A percentile compares a stretch with the other conserved stretches of the same genome.
These are phyloP conservation scores for Colletotrichum aenigma DNA, from an alignment of 2,329 filamentous ascomycete species.

Conservation along the genomic window DNA sequence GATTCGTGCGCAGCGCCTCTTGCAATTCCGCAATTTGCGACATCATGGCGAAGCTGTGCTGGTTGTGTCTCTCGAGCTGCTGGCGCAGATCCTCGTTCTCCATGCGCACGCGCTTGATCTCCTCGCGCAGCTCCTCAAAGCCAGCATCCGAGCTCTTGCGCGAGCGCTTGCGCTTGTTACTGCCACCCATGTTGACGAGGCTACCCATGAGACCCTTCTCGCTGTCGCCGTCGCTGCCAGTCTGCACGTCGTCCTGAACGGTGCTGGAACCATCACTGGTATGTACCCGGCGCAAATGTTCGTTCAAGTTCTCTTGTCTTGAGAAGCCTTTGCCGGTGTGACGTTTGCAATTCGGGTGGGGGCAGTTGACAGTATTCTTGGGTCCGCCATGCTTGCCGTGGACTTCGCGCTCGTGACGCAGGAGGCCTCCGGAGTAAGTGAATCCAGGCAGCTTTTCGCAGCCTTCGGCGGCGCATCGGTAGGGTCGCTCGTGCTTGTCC, in stretches of 20 bases:
- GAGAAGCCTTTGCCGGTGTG: conserved; percentile 90
- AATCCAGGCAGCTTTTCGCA: conserved; percentile 94
- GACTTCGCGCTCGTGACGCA: conserved; percentile 91
- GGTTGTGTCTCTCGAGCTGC: conserved; percentile 53
- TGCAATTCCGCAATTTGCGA: conserved; percentile 52
- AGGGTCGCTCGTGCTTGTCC: conserved; percentile 96
- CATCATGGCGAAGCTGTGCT: conserved; percentile 52
- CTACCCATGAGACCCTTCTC: conserved; percentile 34
- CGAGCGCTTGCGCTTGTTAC: conserved; percentile 53
- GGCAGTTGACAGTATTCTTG: conserved; percentile 86
- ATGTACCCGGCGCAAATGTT: conserved; percentile 92
- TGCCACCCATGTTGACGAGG: conserved; percentile 28
- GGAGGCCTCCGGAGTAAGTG: conserved; percentile 89
- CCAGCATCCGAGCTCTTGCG: conserved; percentile 38
- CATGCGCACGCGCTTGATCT: conserved; percentile 68
- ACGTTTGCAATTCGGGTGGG: conserved; percentile 85
- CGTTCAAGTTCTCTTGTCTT: conserved; percentile 90
- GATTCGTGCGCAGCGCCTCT: conserved; percentile 39
- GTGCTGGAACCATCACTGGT: conserved; percentile 51
- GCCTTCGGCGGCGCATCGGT: conserved; percentile 80
- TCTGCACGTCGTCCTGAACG: conserved; percentile 38
- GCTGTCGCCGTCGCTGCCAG: conserved; percentile 49
- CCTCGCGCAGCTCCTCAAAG: conserved; percentile 62
- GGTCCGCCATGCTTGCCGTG: conserved; percentile 89
- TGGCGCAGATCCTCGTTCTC: conserved; percentile 66